Evolutionary conservation across 345 rosid species (phyloP), one percentile per base, ranked within the genome.

Genomic region (Moricandia arvensis): DNA sequence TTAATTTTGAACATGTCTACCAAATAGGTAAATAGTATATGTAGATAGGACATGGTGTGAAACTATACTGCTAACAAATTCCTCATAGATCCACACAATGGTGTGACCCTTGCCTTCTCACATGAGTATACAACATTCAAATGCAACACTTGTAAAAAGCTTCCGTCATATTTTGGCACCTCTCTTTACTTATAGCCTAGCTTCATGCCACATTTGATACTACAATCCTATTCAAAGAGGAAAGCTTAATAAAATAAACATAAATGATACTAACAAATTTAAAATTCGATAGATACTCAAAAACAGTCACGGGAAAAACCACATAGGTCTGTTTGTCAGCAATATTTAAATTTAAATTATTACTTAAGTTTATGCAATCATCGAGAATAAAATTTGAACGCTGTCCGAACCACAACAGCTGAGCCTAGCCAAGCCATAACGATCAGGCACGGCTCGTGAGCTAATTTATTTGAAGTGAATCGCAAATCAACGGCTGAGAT

Each of bases 241-340:
- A 54, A 68, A 15, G 1, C 66, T 3, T 30, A 66, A 10, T 21
- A 66, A 58, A 18, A 41, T 1, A 66, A 16, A 33, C 47, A 57
- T 10, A 21, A 38, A 65, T 3, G 66, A 77, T 55, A 21, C 24
- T 21, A 21, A 38, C 45, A 45, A 58, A 71, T 69, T 63, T 21
- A n/a, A 64, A 77, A n/a, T 63, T 59, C 31, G 6, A 15, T 15
- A 45, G 31, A 70, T 43, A 10, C 58, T 77, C 54, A 58, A 33
- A 65, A 65, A 64, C 45, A 38, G 75, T 77, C 80, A 77, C 76
- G 80, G 66, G 72, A 71, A 9, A 69, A 33, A 70, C 66, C 59
- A 62, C 60, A 63, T 10, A 24, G 47, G 55, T 65, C 37, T 21
- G 24, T 63, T 54, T 66, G 72, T 74, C 70, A 75, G 49, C 24